phyloP scores from a whole-genome alignment of 2,329 filamentous ascomycete genomes.

The Diaporthe ampelina region DNA sequence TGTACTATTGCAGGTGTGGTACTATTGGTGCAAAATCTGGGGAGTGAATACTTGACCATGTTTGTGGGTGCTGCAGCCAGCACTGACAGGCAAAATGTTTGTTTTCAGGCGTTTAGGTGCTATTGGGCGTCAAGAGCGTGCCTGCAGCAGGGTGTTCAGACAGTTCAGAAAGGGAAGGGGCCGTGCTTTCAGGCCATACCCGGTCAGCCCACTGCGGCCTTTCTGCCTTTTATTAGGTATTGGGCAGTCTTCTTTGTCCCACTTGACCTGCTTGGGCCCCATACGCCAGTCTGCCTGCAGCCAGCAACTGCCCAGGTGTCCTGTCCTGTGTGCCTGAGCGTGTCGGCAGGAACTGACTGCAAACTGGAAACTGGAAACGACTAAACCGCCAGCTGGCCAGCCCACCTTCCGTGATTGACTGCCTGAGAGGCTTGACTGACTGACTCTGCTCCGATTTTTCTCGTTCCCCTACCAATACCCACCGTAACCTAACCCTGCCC shows the following conservation, averaged over 20 bases:
- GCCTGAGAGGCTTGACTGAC: neutral
- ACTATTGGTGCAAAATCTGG: neutral
- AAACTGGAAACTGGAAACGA: conserved; percentile 1
- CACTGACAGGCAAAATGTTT: neutral
- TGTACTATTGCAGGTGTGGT: conserved; percentile 2
- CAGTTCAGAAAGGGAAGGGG: neutral
- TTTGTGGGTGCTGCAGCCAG: neutral
- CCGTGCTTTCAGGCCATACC: conserved; percentile 13
- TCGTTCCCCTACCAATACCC: conserved; percentile 17
- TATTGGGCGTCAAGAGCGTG: neutral
- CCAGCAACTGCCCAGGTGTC: neutral
- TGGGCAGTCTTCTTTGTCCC: conserved; percentile 24
- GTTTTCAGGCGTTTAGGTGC: conserved; percentile 5
- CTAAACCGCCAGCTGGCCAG: neutral
- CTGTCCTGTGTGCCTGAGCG: neutral
- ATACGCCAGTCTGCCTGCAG: conserved; percentile 11
- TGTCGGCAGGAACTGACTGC: neutral
- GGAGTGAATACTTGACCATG: neutral
- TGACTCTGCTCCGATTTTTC: conserved; percentile 36
- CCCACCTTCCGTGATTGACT: conserved; percentile 10
- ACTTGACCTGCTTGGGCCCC: conserved; percentile 23
- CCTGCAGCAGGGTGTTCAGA: neutral
- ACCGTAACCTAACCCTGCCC: no score
- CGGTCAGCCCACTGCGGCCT: conserved; percentile 23
- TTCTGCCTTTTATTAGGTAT: conserved; percentile 12